Percentiles rank a stretch among this genome's conserved stretches.
Conservation (phyloP, 2,329 filamentous ascomycete genomes). For the Aureobasidium sp. region DNA sequence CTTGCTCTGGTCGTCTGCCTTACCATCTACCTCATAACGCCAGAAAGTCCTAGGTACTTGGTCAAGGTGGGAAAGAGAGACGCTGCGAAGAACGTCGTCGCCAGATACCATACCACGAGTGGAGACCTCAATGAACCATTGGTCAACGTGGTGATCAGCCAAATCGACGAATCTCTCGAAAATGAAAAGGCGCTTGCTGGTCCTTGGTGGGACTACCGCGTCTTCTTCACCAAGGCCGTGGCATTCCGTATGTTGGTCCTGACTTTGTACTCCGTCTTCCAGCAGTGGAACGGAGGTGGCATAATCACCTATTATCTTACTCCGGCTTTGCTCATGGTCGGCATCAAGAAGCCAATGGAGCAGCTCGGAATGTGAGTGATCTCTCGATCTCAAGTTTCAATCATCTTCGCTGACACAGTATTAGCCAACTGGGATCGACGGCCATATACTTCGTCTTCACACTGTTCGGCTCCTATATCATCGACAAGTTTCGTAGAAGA, state of each 20-base stretch:
- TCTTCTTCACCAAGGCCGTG: slow-evolving; percentile 41
- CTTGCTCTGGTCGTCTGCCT: slow-evolving; percentile 30
- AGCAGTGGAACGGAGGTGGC: slow-evolving; percentile 43
- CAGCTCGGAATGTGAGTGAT: slow-evolving; percentile 33
- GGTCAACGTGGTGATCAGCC: slow-evolving; percentile 35
- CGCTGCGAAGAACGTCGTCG: slow-evolving; percentile 23
- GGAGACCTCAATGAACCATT: slow-evolving; percentile 36
- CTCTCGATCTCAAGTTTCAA: background rate
- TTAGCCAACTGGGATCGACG: slow-evolving; percentile 35
- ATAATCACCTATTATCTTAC: slow-evolving; percentile 39
- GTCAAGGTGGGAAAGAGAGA: slow-evolving; percentile 4
- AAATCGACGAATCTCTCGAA: slow-evolving; percentile 42
- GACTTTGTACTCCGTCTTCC: slow-evolving; percentile 41
- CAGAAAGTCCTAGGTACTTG: slow-evolving; percentile 8
- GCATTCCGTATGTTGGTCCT: slow-evolving; percentile 40
- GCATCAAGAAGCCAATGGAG: slow-evolving; percentile 32
- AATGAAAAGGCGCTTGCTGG: slow-evolving; percentile 24
- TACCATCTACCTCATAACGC: slow-evolving; percentile 32
- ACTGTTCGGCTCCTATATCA: slow-evolving; percentile 36
- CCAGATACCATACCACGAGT: slow-evolving; percentile 39
- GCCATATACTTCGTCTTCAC: slow-evolving; percentile 44
- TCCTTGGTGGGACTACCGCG: slow-evolving; percentile 40
- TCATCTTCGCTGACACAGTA: background rate
- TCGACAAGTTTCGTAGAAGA: slow-evolving; percentile 38
- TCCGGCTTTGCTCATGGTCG: slow-evolving; percentile 36